A percentile compares a stretch with the other conserved stretches of the same genome.
These are phyloP conservation scores for Sutorius eximius DNA, from an alignment of 1,284 basidiomycete genomes.

Conservation along the genomic window DNA sequence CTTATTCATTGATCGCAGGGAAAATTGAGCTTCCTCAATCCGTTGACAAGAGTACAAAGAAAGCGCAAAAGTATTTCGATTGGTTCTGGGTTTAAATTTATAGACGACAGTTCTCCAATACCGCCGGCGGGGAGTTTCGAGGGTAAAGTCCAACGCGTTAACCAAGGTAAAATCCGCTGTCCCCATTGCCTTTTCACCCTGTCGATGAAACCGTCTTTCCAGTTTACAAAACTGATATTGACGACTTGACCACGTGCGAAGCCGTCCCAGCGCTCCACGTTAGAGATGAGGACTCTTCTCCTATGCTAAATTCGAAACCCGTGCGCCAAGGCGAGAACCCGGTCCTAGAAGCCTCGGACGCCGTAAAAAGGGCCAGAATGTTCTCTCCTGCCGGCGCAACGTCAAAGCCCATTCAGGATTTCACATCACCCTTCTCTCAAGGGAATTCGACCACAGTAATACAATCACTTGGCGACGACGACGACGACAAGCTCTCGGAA, in stretches of 20 bases:
- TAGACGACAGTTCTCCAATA: slow-evolving; percentile 22
- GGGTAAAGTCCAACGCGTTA: slow-evolving; percentile 34
- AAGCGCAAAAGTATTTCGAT: slow-evolving; percentile 28
- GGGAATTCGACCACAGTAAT: slow-evolving; percentile 1
- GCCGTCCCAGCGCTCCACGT: neutral
- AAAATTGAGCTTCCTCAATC: slow-evolving; percentile 30
- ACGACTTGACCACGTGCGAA: slow-evolving; percentile 13
- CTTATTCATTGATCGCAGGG: slow-evolving; percentile 23
- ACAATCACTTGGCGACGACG: slow-evolving; percentile 1
- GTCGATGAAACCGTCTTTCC: neutral
- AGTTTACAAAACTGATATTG: slow-evolving; percentile 33
- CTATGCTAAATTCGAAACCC: neutral
- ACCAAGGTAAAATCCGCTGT: slow-evolving; percentile 22
- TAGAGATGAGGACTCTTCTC: neutral
- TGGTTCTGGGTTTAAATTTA: slow-evolving; percentile 30
- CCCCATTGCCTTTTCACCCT: neutral
- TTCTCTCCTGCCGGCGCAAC: neutral
- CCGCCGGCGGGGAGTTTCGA: slow-evolving; percentile 31
- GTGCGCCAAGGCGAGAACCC: neutral
- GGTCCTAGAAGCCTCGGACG: neutral
- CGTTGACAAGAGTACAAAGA: slow-evolving; percentile 12
- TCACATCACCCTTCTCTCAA: neutral
- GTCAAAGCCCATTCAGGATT: neutral
- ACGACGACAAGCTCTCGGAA: slow-evolving; percentile 31
- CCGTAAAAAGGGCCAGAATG: neutral